Percentiles rank a stretch among this genome's conserved stretches.
phyloP scores from a whole-genome alignment of 305 asterid species.

The Fraxinus dipetala region DNA sequence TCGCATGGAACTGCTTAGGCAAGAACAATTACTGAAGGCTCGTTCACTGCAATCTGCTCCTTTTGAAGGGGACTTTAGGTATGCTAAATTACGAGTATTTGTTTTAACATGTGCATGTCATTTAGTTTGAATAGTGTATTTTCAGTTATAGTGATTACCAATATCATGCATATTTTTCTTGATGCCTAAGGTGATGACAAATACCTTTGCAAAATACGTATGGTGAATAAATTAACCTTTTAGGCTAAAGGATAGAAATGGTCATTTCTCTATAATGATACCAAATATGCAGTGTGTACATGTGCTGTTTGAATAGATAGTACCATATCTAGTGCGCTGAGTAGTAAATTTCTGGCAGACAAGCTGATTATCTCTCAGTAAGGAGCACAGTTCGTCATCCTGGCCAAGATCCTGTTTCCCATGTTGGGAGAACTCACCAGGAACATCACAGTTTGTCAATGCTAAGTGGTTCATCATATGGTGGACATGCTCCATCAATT shows the following conservation, averaged over 20 bases:
- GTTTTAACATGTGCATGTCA: conserved; percentile 1
- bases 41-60: conserved; percentile 69
- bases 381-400: conserved; percentile 64
- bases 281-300: conserved; percentile 31
- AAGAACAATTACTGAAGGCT: conserved; percentile 72
- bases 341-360: conserved; percentile 93
- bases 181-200: conserved; percentile 15
- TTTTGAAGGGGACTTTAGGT: conserved; percentile 82
- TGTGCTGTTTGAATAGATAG: conserved; percentile 43
- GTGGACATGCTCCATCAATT: conserved; percentile 73
- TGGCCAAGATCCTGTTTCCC: conserved; percentile 68
- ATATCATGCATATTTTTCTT: conserved; percentile 8
- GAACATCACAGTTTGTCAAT: conserved; percentile 59
- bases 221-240: conserved; percentile 17
- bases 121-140: conserved; percentile 17
- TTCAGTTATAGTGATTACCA: conserved; percentile 8
- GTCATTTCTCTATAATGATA: not conserved
- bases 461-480: conserved; percentile 57
- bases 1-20: conserved; percentile 63
- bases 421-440: conserved; percentile 67
- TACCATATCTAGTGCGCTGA: conserved; percentile 55
- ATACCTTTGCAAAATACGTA: conserved; percentile 19
- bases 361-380: conserved; percentile 79
- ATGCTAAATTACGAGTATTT: conserved; percentile 27
- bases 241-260: not conserved